Base-by-base conservation (phyloP, 148 eudicot species). In the Camellia lanceoleosa region DNA sequence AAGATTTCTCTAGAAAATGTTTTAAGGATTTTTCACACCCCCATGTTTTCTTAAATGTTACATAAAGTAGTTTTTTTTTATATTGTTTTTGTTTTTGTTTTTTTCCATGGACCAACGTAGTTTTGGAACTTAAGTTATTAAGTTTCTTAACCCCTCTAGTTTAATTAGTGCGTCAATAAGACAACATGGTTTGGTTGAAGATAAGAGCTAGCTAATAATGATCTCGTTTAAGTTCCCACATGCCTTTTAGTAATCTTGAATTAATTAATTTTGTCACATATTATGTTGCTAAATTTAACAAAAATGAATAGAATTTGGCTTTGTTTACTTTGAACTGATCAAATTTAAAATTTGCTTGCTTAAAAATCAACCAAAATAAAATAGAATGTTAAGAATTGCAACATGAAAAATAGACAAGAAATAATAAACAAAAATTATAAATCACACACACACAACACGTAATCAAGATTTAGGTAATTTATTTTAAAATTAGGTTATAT, bases 1-100 rank as follows among this genome's bases (percentile, higher is more conserved):
- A 84, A 82, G 89, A 49, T 59, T 83, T 42, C 66, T 61, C 55
- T 30, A 13, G 52, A 60, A 42, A 13, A 30, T 41, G 38, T 30
- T 42, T 68, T 6, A 59, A 7, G 46, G 43, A 46, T 71, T 58
- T 74, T 1, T 30, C 38, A 30, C 55, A 60, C 3, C 68, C 19
- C 58, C 46, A 20, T 65, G 41, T n/a, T 87, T 82, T 65, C 89
- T 81, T 84, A 74, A 67, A 67, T 84, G 74, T 76, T 78, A 87
- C 87, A 82, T 79, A 84, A 86, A 81, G 84, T 79, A 58, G 49
- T 10, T 42, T 12, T 30, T 30, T 30, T 1, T 30, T 30, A 30
- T 30, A 30, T 30, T 30, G 38, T 30, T 30, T 30, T 30, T 30
- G 38, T 30, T 30, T 30, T 30, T 30, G 38, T 30, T 30, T 30